Base-by-base conservation (phyloP, 257 asterid species). In the Plantago major region DNA sequence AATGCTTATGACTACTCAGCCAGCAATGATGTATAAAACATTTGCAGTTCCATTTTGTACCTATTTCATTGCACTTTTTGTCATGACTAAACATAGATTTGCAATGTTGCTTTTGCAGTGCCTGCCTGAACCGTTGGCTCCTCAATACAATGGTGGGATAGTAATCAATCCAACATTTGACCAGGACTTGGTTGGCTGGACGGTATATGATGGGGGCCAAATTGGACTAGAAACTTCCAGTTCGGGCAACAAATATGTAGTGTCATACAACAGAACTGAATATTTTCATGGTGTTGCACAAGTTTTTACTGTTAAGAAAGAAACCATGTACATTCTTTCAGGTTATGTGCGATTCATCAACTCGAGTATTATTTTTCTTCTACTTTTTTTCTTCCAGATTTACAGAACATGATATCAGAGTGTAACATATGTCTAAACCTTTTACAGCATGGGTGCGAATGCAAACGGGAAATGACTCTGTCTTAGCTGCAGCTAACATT, bases 361-460 rank as follows among this genome's bases (percentile, higher is more conserved):
- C 28, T 33, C 40, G 40, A 33, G 7, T 7, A 33, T 33, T 33
- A 33, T 33, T 33, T 4, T 33, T 22, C 26, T 22, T 22, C 26
- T 33, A 33, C 40, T 16, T 38, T 19, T 37, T 19, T 3, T 46
- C 9, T 6, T 60, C 26, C 28, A 7, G 2, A 7, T n/a, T 14
- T 6, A 6, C n/a, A 1, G 52, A 47, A 47, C n/a, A 47, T 47
- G 0, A 47, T 13, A 14, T 47, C 17, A 16, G 1, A 17, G 11
- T 50, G 33, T 2, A 10, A 50, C 55, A 9, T 52, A 22, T 1
- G 10, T 9, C 26, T 3, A 52, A 11, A 17, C 12, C 11, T 61
- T 45, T 53, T 42, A 46, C 75, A 80, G 89, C 89, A 11, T 82
- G 89, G 89, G 15, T 82, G 37, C 89, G 75, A 48, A 60, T 80